A percentile compares a stretch with the other conserved stretches of the same genome.
Conservation (phyloP, 305 asterid species). For the Caryopteris hybrid region DNA sequence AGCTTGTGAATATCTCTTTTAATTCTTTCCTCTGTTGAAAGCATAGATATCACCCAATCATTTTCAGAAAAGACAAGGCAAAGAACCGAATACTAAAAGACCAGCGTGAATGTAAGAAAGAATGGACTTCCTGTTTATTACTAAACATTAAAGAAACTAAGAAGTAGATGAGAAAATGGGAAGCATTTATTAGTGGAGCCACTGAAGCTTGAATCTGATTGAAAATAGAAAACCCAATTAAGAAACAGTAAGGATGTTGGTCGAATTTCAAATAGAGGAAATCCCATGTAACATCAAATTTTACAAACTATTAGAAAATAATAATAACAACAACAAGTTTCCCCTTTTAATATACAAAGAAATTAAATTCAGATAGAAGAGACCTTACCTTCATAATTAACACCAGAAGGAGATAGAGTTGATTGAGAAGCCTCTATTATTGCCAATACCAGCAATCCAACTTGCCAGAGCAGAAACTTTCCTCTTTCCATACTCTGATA, state of each 20-base stretch:
- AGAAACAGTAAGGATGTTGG: background rate
- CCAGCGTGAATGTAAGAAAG: background rate
- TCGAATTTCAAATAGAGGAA: conserved; percentile 13
- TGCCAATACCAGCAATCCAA: conserved; percentile 45
- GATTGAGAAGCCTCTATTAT: conserved; percentile 54
- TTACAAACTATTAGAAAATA: background rate
- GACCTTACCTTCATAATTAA: conserved; percentile 86
- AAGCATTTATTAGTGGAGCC: conserved; percentile 23
- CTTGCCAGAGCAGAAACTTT: conserved; percentile 33
- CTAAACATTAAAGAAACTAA: conserved; percentile 15
- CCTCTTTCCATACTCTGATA: conserved; percentile 47
- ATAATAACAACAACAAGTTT: background rate
- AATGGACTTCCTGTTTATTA: background rate
- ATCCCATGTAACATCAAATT: background rate
- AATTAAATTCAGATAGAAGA: conserved; percentile 13
- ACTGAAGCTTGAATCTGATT: conserved; percentile 7
- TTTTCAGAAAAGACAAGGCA: background rate
- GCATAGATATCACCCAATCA: background rate
- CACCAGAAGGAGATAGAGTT: conserved; percentile 93
- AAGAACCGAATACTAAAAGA: background rate
- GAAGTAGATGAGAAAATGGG: conserved; percentile 14
- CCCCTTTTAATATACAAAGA: conserved; percentile 7
- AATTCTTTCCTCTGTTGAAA: background rate
- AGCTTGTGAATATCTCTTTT: background rate
- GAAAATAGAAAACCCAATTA: background rate